A percentile compares a stretch with the other conserved stretches of the same genome.
phyloP scores from a whole-genome alignment of 2,329 filamentous ascomycete species.

The Plenodomus biglobosus region DNA sequence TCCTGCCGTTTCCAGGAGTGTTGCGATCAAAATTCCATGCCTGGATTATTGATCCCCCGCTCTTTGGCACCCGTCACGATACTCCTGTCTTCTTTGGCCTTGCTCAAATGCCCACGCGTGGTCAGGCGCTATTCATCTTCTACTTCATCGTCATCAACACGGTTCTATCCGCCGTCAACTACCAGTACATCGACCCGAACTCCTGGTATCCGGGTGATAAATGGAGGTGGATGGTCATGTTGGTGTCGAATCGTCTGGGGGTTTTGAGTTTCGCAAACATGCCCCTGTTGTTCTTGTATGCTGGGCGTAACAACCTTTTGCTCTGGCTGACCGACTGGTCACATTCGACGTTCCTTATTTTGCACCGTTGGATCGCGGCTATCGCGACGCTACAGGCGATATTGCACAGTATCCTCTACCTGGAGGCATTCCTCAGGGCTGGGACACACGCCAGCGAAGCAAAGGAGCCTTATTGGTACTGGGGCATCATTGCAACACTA shows the following conservation, averaged over 20 bases:
- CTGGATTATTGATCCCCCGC: constrained; percentile 18
- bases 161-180: constrained; percentile 23
- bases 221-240: constrained; percentile 31
- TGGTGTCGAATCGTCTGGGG: constrained; percentile 35
- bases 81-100: constrained; percentile 7
- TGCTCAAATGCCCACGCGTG: constrained; percentile 10
- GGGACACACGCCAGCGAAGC: constrained; percentile 19
- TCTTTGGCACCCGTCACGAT: constrained; percentile 12
- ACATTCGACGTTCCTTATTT: constrained; percentile 41
- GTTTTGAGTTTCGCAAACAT: constrained; percentile 34
- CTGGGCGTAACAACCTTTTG: constrained; percentile 44
- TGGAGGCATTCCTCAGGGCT: constrained; percentile 19
- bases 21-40: constrained; percentile 13
- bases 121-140: constrained; percentile 34
- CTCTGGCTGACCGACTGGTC: constrained; percentile 45
- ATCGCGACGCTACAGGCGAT: constrained; percentile 24
- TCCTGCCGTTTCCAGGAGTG: constrained; percentile 12
- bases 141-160: constrained; percentile 25
- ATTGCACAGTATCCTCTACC: constrained; percentile 20
- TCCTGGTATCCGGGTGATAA: constrained; percentile 41
- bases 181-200: constrained; percentile 40
- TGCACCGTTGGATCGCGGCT: constrained; percentile 38
- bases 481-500: constrained; percentile 45
- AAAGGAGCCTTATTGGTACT: constrained; percentile 39
- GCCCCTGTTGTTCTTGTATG: constrained; percentile 39